Evolutionary conservation across 1,284 basidiomycete species (phyloP), one percentile per base, ranked within the genome.

Genomic region (Pseudozyma pruni): DNA sequence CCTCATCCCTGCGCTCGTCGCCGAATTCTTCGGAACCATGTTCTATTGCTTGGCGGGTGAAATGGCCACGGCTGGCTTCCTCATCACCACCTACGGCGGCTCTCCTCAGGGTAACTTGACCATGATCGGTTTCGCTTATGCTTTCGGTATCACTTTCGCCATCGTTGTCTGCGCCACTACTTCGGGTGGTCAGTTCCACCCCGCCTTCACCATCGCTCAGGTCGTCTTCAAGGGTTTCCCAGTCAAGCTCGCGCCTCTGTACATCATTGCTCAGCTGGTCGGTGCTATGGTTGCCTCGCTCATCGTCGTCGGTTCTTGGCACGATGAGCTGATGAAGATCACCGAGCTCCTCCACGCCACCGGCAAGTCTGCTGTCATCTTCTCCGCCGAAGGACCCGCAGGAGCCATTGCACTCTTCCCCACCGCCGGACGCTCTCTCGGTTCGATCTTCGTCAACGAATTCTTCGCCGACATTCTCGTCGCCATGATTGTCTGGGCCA

Each of bases 201-300:
- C 75, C 5, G 60, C 23, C 20, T 53, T 77, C 53, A 76, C 75
- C 20, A 50, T 77, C 23, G 66, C 74, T 13, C 75, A 75, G 55
- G 63, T 70, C 35, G 47, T 75, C 14, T 77, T 61, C 72, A 77
- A 77, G 41, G 75, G 75, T 41, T 77, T 77, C 64, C 75, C 75
- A 6, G 47, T 70, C 55, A 51, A 66, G 39, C 59, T 71, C 14
- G 74, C 72, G 22, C 75, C 75, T 5, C 31, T 70, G 5, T 77
- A 77, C 68, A 77, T 77, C 32, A 4, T 25, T 8, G 69, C 68
- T 11, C 75, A 77, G 51, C 20, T 77, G 40, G 41, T 75, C 31
- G 75, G 75, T 34, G 74, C 55, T 13, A 74, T 70, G 56, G 50
- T 68, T 8, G 75, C 66, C 20, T 57, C 64, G 35, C 52, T 76